phyloP scores from a whole-genome alignment of 108 stramenopile genomes.

The Skeletonema costatum region DNA sequence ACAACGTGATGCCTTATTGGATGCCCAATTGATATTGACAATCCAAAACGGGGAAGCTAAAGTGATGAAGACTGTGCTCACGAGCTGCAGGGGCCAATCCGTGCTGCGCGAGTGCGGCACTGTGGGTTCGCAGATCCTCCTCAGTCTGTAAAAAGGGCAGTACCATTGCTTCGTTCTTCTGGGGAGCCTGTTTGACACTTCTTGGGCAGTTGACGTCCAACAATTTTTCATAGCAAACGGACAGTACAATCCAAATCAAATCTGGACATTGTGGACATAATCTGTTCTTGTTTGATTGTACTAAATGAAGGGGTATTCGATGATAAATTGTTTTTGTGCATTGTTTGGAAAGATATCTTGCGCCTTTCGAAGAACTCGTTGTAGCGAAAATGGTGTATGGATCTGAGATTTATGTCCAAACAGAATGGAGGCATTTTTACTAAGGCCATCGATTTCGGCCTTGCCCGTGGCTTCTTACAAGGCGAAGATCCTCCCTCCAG shows the following conservation, averaged over 20 bases:
- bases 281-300: not conserved
- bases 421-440: conserved; percentile 60
- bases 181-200: conserved; percentile 44
- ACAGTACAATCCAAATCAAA: not conserved
- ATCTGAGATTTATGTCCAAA: conserved; percentile 27
- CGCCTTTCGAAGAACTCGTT: conserved; percentile 47
- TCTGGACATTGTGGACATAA: conserved; percentile 12
- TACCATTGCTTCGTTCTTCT: conserved; percentile 46
- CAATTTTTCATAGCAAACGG: conserved; percentile 13
- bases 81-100: conserved; percentile 40
- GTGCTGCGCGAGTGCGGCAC: conserved; percentile 38
- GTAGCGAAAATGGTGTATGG: conserved; percentile 50
- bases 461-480: conserved; percentile 38
- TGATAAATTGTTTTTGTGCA: conserved; percentile 14
- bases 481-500: conserved; percentile 14
- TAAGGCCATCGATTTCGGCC: conserved; percentile 37
- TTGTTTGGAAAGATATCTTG: conserved; percentile 43
- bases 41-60: conserved; percentile 10
- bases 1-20: conserved; percentile 45
- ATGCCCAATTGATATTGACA: conserved; percentile 26
- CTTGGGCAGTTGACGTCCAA: conserved; percentile 25
- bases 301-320: not conserved
- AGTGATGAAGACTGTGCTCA: conserved; percentile 11
- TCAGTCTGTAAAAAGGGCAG: conserved; percentile 36
- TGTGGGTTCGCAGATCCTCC: conserved; percentile 61